These are phyloP conservation scores for Globisporangium polare DNA, from an alignment of 352 stramenopile species.

Conservation along the genomic window DNA sequence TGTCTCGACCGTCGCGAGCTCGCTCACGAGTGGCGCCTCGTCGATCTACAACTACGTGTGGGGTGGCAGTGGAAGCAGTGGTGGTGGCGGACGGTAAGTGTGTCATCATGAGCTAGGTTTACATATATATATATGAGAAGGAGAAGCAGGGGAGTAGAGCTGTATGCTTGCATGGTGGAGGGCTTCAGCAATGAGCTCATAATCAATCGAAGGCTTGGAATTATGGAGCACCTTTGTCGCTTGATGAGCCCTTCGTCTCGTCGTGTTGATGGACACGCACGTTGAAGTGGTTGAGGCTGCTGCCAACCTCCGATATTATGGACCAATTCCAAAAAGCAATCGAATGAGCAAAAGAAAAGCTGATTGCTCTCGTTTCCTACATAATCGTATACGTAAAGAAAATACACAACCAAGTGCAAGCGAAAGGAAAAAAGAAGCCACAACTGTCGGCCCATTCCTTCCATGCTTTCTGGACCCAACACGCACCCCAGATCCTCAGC, in stretches of 20 bases:
- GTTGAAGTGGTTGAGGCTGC: not conserved
- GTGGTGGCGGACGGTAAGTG: not conserved
- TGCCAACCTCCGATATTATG: no score
- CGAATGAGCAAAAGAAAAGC: not conserved
- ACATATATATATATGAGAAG: not conserved
- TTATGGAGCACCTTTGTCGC: not conserved
- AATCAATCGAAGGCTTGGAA: not conserved
- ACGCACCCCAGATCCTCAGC: no score
- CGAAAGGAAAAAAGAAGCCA: no score
- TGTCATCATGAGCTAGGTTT: not conserved
- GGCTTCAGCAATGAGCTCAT: no score
- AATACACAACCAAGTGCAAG: no score
- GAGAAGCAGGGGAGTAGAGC: not conserved
- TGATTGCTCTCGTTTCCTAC: not conserved
- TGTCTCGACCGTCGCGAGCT: conserved; percentile 76
- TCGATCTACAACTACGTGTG: conserved; percentile 87
- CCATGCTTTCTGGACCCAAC: no score
- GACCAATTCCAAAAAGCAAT: not conserved
- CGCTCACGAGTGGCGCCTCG: conserved; percentile 64
- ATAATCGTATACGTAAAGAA: no score
- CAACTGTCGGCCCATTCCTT: no score
- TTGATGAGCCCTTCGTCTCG: not conserved
- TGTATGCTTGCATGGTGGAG: not conserved
- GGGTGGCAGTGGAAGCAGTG: conserved; percentile 20
- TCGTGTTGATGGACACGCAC: not conserved